phyloP scores from a whole-genome alignment of 1,284 basidiomycete genomes.

The Ceratobasidium sp. region DNA sequence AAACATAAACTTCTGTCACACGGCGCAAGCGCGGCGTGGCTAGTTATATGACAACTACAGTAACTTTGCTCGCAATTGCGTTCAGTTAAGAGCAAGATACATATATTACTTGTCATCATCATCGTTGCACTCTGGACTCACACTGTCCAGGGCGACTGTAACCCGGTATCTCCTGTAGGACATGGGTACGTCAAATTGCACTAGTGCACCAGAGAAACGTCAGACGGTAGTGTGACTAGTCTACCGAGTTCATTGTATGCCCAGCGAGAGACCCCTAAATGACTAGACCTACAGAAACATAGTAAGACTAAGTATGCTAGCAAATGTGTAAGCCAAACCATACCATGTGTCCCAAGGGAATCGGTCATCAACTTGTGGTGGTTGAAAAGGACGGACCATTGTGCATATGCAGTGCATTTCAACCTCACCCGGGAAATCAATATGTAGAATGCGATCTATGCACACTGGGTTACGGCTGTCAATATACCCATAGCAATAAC shows the following conservation, averaged over 20 bases:
- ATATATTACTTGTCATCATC: too few relatives aligned
- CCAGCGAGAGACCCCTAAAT: background rate
- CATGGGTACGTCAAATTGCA: background rate
- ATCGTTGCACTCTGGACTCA: background rate
- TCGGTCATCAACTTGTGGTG: background rate
- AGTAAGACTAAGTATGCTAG: too few relatives aligned
- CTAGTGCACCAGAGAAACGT: background rate
- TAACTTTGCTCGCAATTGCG: too few relatives aligned
- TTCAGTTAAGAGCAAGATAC: too few relatives aligned
- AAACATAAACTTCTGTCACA: too few relatives aligned
- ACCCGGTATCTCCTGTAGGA: background rate
- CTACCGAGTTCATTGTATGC: background rate
- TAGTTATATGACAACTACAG: too few relatives aligned
- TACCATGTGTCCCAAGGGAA: conserved; percentile 20
- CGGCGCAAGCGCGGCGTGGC: too few relatives aligned
- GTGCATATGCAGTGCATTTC: background rate
- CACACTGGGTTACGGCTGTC: background rate
- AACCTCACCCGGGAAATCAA: background rate
- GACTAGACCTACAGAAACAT: too few relatives aligned
- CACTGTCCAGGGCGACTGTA: conserved; percentile 7
- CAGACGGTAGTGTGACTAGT: background rate
- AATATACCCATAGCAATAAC: conserved; percentile 15
- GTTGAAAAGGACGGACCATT: background rate
- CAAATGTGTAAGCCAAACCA: too few relatives aligned
- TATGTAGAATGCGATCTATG: background rate